Conservation (phyloP, 1,284 basidiomycete species). For the Cronartium ribicola region DNA sequence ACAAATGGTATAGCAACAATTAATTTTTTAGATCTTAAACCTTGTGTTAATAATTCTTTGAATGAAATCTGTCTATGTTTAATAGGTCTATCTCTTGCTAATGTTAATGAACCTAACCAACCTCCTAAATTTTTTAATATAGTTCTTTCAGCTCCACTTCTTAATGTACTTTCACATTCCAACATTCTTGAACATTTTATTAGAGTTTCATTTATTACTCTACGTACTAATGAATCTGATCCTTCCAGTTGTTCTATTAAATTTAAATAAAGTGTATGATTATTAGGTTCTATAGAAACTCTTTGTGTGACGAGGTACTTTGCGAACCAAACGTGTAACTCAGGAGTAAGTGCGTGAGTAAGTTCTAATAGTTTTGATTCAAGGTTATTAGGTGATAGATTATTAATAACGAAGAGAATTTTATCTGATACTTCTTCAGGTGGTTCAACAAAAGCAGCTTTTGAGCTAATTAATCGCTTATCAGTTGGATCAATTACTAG, state of each 20-base stretch:
- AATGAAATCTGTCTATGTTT: constrained; percentile 88
- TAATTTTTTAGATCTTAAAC: constrained; percentile 84
- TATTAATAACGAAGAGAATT: constrained; percentile 97
- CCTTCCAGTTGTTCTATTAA: constrained; percentile 79
- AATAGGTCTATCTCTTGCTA: constrained; percentile 87
- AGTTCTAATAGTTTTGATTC: constrained; percentile 80
- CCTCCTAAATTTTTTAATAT: constrained; percentile 89
- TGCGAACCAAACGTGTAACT: constrained; percentile 90
- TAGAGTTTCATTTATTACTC: constrained; percentile 87
- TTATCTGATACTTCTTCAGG: constrained; percentile 85
- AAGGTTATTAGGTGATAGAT: constrained; percentile 89
- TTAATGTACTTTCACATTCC: constrained; percentile 86
- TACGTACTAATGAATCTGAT: constrained; percentile 58
- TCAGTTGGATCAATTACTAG: constrained; percentile 50
- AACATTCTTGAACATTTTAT: constrained; percentile 77
- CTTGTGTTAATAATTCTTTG: constrained; percentile 93
- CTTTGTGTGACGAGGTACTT: constrained; percentile 95
- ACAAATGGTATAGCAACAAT: constrained; percentile 97
- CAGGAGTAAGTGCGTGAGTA: constrained; percentile 70
- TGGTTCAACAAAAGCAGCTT: constrained; percentile 63
- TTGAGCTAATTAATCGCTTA: constrained; percentile 53
- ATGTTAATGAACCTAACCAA: constrained; percentile 90
- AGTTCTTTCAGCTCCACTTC: constrained; percentile 75
- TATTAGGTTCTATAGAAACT: constrained; percentile 93
- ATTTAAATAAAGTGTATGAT: constrained; percentile 88